phyloP scores from a whole-genome alignment of 1,139 yeast genomes.

The Saccharomyces hybrid region DNA sequence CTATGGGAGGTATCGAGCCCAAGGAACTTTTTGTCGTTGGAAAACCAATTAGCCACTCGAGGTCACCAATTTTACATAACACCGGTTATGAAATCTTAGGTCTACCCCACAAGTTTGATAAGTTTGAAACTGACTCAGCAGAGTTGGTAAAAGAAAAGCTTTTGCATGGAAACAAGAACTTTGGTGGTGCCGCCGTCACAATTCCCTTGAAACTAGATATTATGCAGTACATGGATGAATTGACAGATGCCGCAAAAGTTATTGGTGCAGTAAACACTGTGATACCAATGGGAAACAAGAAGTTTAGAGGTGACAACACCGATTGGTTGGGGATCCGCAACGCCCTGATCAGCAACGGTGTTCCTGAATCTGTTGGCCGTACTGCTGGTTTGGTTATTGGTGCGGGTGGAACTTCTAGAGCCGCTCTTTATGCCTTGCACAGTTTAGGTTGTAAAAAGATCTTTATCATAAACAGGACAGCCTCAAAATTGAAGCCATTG shows the following conservation, averaged over 20 bases:
- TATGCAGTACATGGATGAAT: slow-evolving; percentile 53
- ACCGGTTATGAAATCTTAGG: slow-evolving; percentile 66
- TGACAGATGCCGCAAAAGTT: slow-evolving; percentile 62
- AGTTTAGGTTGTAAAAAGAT: slow-evolving; percentile 70
- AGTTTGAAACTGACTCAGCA: slow-evolving; percentile 62
- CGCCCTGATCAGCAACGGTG: slow-evolving; percentile 57
- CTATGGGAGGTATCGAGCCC: slow-evolving; percentile 52
- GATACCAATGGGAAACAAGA: slow-evolving; percentile 47
- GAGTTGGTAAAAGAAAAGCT: slow-evolving; percentile 42
- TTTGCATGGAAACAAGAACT: slow-evolving; percentile 41
- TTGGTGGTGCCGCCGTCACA: slow-evolving; percentile 90
- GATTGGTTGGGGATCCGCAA: slow-evolving; percentile 88
- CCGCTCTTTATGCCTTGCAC: slow-evolving; percentile 84
- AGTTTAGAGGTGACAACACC: slow-evolving; percentile 79
- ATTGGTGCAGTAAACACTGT: slow-evolving; percentile 96
- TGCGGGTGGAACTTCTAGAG: slow-evolving; percentile 96
- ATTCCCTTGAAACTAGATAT: slow-evolving; percentile 83
- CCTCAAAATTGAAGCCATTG: slow-evolving; percentile 55
- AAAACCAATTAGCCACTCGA: slow-evolving; percentile 73
- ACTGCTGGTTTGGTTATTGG: slow-evolving; percentile 73
- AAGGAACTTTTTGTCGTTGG: slow-evolving; percentile 76
- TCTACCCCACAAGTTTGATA: slow-evolving; percentile 65
- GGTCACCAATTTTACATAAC: slow-evolving; percentile 81
- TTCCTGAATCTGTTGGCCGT: slow-evolving; percentile 37
- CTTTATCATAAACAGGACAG: slow-evolving; percentile 76